Percentiles rank a stretch among this genome's conserved stretches.
These are phyloP conservation scores for Herpotrichia juniperi DNA, from an alignment of 2,329 filamentous ascomycete species.

Conservation along the genomic window DNA sequence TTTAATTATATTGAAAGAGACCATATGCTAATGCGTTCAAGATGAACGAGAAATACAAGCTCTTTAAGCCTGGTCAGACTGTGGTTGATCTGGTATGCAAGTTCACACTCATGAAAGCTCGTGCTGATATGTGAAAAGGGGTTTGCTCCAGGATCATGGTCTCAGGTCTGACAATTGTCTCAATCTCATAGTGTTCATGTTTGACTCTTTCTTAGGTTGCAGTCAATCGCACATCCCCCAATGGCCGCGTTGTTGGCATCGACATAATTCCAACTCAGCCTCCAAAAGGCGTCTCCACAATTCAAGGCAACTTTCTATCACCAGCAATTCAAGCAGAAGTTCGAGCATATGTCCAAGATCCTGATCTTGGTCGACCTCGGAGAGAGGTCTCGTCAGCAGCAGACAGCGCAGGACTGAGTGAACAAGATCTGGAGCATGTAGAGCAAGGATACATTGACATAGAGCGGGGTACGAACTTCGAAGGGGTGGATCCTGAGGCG, in stretches of 20 bases:
- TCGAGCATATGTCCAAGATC: conserved; percentile 73
- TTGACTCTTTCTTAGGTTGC: conserved; percentile 67
- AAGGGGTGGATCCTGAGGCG: conserved; percentile 27
- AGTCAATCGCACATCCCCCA: conserved; percentile 74
- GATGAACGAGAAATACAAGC: conserved; percentile 80
- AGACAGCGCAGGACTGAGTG: conserved; percentile 36
- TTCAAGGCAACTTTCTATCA: conserved; percentile 92
- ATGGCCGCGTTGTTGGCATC: conserved; percentile 84
- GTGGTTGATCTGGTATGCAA: conserved; percentile 80
- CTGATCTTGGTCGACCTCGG: conserved; percentile 62
- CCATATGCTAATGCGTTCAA: conserved; percentile 44
- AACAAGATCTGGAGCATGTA: conserved; percentile 49
- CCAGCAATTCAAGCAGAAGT: conserved; percentile 76
- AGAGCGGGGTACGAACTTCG: conserved; percentile 58
- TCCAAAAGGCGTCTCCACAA: conserved; percentile 87
- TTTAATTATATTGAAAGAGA: neutral
- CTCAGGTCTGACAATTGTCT: conserved; percentile 49
- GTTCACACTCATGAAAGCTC: neutral
- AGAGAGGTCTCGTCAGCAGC: conserved; percentile 27
- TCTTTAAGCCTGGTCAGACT: conserved; percentile 82
- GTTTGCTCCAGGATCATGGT: conserved; percentile 73
- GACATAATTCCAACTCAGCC: conserved; percentile 93
- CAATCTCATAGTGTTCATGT: neutral
- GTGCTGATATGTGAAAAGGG: conserved; percentile 55
- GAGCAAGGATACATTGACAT: conserved; percentile 69